Percentiles rank a stretch among this genome's conserved stretches.
Evolutionary conservation across 352 stramenopile genomes (phyloP).

Genomic region (Globisporangium parvum): DNA sequence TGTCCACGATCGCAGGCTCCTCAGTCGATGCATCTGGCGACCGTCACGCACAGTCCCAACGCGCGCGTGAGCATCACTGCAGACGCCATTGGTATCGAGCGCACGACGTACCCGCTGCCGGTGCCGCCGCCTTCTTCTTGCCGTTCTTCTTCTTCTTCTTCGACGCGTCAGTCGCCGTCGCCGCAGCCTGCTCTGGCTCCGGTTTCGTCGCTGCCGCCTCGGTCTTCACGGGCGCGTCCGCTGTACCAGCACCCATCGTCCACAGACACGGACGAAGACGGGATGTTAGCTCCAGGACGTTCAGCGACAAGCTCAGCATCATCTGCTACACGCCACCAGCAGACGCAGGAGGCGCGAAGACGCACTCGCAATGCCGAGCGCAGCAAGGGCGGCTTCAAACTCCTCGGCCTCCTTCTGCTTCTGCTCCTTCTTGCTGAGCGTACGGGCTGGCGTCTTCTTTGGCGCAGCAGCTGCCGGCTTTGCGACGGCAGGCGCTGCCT

Average conservation of each 20-base stretch:
- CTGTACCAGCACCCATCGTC: background rate
- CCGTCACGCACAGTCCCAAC: background rate
- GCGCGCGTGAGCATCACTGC: too few species aligned
- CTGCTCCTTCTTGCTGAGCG: slow-evolving; percentile 77
- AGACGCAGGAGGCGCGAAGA: background rate
- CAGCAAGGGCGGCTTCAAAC: slow-evolving; percentile 55
- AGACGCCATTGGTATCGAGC: background rate
- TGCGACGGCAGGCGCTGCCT: slow-evolving; percentile 8
- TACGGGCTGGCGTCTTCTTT: slow-evolving; percentile 34
- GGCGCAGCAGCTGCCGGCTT: slow-evolving; percentile 9
- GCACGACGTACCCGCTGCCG: slow-evolving; percentile 7
- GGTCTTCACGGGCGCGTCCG: slow-evolving; percentile 18
- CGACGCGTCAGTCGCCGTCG: slow-evolving; percentile 21
- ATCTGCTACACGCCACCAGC: too few species aligned
- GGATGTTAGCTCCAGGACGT: background rate
- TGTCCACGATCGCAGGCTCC: slow-evolving; percentile 45
- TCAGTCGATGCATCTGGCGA: slow-evolving; percentile 13
- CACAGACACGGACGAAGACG: background rate
- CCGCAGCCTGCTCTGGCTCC: slow-evolving; percentile 24
- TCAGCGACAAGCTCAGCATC: background rate
- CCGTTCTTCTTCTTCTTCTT: slow-evolving; percentile 64
- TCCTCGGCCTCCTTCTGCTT: slow-evolving; percentile 76
- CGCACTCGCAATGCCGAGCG: slow-evolving; percentile 52
- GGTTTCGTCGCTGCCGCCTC: slow-evolving; percentile 42
- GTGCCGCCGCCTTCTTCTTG: slow-evolving; percentile 36